Percentiles rank a stretch among this genome's conserved stretches.
phyloP scores from a whole-genome alignment of 768 basidiomycete genomes.

The Mycena indigotica region DNA sequence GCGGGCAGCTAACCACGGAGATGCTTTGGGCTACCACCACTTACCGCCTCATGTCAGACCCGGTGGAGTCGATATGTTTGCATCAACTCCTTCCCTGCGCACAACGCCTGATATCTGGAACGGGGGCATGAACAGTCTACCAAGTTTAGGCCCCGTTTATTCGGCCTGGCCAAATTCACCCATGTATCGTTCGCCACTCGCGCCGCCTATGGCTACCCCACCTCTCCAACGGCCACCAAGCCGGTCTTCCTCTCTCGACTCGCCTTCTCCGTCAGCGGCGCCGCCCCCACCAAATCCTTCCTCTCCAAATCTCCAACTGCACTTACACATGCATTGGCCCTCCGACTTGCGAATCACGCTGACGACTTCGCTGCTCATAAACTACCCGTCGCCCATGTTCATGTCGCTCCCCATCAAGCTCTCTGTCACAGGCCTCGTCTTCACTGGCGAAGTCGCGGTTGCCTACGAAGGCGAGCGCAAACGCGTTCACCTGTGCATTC shows the following conservation, averaged over 20 bases:
- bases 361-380: conserved; percentile 91
- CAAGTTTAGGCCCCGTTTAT: conserved; percentile 37
- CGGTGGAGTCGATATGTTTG: conserved; percentile 58
- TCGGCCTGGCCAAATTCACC: conserved; percentile 30
- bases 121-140: conserved; percentile 40
- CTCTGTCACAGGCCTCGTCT: conserved; percentile 85
- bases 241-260: conserved; percentile 19
- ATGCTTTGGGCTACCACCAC: conserved; percentile 65
- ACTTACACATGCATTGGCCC: conserved; percentile 82
- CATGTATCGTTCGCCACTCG: conserved; percentile 38
- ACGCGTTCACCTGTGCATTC: conserved; percentile 83
- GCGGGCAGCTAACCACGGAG: conserved; percentile 56
- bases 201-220: conserved; percentile 35
- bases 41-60: conserved; percentile 70
- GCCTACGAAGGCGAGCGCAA: conserved; percentile 86
- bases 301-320: conserved; percentile 82
- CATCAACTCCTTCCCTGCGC: conserved; percentile 52
- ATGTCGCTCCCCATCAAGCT: conserved; percentile 97
- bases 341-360: conserved; percentile 88
- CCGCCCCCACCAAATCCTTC: conserved; percentile 24
- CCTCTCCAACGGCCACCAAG: conserved; percentile 23
- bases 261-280: conserved; percentile 5
- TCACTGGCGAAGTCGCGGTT: conserved; percentile 84
- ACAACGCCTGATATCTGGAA: conserved; percentile 49
- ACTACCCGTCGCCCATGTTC: conserved; percentile 94